Percentiles rank a stretch among this genome's conserved stretches.
These are phyloP conservation scores for Paramecium biaurelia DNA, from an alignment of 73 alveolate genomes.

Conservation along the genomic window DNA sequence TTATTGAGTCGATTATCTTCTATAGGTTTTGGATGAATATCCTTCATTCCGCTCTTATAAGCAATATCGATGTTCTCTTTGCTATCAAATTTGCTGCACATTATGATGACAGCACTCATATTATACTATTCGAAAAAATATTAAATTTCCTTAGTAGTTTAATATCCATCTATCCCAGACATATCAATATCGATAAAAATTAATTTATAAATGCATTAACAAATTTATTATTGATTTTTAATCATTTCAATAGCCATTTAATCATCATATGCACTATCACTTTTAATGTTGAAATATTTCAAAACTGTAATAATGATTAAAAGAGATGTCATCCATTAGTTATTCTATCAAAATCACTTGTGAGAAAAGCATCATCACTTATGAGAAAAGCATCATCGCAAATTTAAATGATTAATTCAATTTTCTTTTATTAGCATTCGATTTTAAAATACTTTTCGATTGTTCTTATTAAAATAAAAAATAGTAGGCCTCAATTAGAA, in stretches of 20 bases:
- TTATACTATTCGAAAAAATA: neutral
- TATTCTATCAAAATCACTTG: slow-evolving; percentile 2
- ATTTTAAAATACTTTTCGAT: neutral
- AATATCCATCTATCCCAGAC: slow-evolving; percentile 36
- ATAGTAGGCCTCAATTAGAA: neutral
- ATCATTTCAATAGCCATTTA: slow-evolving; percentile 18
- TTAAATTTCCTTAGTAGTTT: neutral
- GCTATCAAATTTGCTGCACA: slow-evolving; percentile 15
- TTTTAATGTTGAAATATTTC: neutral
- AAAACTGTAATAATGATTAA: neutral
- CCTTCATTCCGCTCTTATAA: neutral
- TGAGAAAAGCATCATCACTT: neutral
- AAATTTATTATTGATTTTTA: neutral
- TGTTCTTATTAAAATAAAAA: neutral
- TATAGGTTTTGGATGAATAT: neutral
- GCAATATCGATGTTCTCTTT: neutral
- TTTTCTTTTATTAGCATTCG: neutral
- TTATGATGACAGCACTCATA: neutral
- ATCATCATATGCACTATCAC: slow-evolving; percentile 41
- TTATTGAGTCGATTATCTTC: neutral
- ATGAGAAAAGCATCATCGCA: neutral
- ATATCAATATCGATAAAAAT: slow-evolving; percentile 38
- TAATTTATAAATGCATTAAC: neutral
- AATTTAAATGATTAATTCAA: neutral
- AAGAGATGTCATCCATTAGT: slow-evolving; percentile 12